Conservation (phyloP, 805 yeast genomes). For the Nakazawaea anatomiae region DNA sequence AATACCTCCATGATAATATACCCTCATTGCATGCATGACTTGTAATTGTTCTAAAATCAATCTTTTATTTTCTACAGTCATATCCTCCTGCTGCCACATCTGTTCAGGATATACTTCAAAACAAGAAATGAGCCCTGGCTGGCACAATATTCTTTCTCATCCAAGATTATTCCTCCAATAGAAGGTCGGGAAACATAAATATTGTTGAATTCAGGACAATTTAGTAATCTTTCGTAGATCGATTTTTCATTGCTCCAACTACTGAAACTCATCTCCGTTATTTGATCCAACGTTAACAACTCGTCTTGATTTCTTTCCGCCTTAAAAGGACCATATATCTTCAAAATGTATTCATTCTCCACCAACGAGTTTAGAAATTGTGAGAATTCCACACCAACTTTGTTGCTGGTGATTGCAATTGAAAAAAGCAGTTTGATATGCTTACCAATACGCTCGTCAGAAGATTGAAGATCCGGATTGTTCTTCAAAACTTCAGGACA, state of each 20-base stretch:
- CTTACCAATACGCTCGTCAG: too few species aligned
- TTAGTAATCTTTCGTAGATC: not conserved
- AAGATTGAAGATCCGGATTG: too few species aligned
- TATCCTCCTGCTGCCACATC: not conserved
- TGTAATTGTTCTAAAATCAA: not conserved
- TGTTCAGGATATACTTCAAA: not conserved
- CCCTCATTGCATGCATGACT: not conserved
- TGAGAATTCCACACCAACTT: too few species aligned
- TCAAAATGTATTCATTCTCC: too few species aligned
- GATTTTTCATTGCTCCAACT: not conserved
- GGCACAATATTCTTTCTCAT: not conserved
- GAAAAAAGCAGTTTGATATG: too few species aligned
- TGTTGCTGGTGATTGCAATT: too few species aligned
- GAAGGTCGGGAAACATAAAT: not conserved
- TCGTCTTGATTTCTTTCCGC: too few species aligned
- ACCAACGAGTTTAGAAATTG: too few species aligned
- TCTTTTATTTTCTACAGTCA: not conserved
- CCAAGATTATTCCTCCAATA: not conserved
- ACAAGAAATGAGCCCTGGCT: not conserved
- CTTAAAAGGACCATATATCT: too few species aligned
- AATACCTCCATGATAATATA: not conserved
- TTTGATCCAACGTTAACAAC: too few species aligned
- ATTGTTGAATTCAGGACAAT: not conserved
- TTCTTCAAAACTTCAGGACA: too few species aligned
- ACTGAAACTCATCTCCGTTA: too few species aligned